Evolutionary conservation across 164 flowering plant species (phyloP), one percentile per base, ranked within the genome.

Genomic region (Pachysandra terminalis): DNA sequence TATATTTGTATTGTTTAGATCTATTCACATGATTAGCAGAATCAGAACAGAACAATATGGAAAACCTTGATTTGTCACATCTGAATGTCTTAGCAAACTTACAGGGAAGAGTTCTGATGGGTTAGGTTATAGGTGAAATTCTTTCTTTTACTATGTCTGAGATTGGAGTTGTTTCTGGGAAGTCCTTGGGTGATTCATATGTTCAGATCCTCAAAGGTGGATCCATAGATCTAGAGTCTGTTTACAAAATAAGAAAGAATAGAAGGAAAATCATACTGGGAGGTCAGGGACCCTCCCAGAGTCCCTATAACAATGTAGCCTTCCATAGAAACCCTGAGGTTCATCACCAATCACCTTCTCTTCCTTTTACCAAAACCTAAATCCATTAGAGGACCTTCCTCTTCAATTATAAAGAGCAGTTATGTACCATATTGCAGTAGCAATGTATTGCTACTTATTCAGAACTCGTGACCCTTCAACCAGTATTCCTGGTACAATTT

Each of bases 41-140:
- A 32, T 32, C 37, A 32, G 37, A 32, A 32, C 3, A 19, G 12
- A 60, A 60, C 15, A 40, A 3, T 3, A 0, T 12, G 25, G 28
- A 51, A 40, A 41, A 28, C 41, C 32, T 63, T 41, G n/a, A 23
- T 41, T 63, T 63, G 65, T 35, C 21, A 27, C 54, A 63, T 63
- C 45, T 45, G 19, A 32, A 45, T 25, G n/a, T 21, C 32, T 62
- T 61, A 48, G 49, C 24, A 19, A 61, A 17, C 12, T 60, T 19
- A 35, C 12, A 41, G 35, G 10, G 17, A n/a, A 19, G 48, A 63
- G 54, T 17, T 61, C 13, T 7, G 45, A 41, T 23, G 55, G 24
- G n/a, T 45, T 12, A 45, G 6, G 51, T 5, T 13, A 45, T 1
- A 15, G 17, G 10, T 10, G 23, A 3, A 10, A 1, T 45, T 45